Evolutionary conservation across 805 yeast species (phyloP).

Genomic region (Maudiozyma serrabonitensis): DNA sequence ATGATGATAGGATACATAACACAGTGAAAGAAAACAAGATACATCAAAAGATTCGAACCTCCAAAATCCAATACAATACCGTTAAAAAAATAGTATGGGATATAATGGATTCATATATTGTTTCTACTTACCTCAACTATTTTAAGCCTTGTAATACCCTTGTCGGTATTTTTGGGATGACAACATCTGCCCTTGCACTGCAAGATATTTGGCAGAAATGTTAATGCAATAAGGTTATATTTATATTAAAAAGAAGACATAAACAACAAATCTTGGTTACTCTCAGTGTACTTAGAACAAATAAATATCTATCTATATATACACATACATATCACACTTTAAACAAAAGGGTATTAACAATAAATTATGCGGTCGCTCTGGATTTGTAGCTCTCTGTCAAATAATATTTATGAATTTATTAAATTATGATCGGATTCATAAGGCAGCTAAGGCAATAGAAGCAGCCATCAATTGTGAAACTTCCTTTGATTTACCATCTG

Average conservation of each 20-base stretch:
- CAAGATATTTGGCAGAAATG: slow-evolving; percentile 48
- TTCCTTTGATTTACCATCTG: not conserved
- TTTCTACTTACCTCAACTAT: slow-evolving; percentile 53
- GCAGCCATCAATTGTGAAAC: not conserved
- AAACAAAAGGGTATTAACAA: too few species aligned
- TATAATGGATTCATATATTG: slow-evolving; percentile 61
- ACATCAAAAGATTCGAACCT: not conserved
- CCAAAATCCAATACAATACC: not conserved
- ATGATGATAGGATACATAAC: not conserved
- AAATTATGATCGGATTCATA: not conserved
- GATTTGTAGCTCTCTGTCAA: too few species aligned
- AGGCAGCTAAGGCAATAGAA: not conserved
- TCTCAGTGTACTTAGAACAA: too few species aligned
- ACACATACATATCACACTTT: not conserved
- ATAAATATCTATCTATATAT: too few species aligned
- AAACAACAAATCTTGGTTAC: too few species aligned
- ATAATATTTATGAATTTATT: too few species aligned
- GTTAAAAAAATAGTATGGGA: slow-evolving; percentile 66
- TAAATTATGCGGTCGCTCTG: too few species aligned
- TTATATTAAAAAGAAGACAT: too few species aligned
- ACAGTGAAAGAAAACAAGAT: not conserved
- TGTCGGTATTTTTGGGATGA: slow-evolving; percentile 72
- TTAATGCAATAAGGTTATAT: not conserved
- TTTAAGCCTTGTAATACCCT: slow-evolving; percentile 62
- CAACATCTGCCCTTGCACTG: slow-evolving; percentile 70